phyloP scores from a whole-genome alignment of 345 rosid genomes.

The Euphorbia pulcherrima region DNA sequence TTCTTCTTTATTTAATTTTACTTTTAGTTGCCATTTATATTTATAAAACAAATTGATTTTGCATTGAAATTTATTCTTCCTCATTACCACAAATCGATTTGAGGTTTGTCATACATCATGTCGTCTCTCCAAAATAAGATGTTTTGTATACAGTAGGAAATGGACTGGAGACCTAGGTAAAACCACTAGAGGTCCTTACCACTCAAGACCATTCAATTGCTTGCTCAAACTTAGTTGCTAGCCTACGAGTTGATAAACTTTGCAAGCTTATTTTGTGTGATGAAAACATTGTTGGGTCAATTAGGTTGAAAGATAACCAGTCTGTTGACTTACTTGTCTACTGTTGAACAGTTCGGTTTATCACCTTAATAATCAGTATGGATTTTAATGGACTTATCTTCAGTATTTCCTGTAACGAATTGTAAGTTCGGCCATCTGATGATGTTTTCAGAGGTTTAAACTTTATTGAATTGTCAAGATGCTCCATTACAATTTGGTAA shows the following conservation, averaged over 20 bases:
- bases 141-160: too few relatives aligned
- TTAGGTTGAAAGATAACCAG: neutral
- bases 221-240: too few relatives aligned
- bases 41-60: neutral
- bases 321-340: neutral
- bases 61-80: neutral
- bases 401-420: neutral
- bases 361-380: neutral
- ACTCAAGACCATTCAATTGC: neutral
- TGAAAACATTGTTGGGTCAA: constrained; percentile 4
- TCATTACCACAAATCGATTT: neutral
- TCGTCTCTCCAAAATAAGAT: too few relatives aligned
- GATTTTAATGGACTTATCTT: neutral
- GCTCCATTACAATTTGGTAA: neutral
- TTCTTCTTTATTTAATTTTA: neutral
- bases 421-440: neutral
- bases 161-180: too few relatives aligned
- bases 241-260: neutral
- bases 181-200: too few relatives aligned
- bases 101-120: neutral
- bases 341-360: neutral
- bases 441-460: neutral
- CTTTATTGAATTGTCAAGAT: neutral
- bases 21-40: neutral
- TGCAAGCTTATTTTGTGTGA: neutral